Percentiles rank a stretch among this genome's conserved stretches.
Evolutionary conservation across 2,329 filamentous ascomycete genomes (phyloP).

Genomic region (Verticillium tricorpus): DNA sequence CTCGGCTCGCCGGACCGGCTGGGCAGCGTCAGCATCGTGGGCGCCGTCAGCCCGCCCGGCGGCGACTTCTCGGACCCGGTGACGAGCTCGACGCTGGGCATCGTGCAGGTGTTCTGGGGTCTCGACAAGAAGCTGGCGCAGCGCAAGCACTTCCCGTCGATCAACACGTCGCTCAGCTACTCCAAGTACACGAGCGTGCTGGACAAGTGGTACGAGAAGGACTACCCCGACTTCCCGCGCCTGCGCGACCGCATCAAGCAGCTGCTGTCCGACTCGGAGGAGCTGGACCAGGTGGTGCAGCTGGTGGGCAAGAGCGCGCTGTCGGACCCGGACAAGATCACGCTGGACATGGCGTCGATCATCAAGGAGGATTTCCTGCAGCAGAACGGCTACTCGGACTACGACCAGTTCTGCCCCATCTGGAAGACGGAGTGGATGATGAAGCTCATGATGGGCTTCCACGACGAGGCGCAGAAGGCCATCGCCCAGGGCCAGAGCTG

Average conservation of each 20-base stretch:
- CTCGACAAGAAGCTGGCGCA: constrained; percentile 99
- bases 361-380: constrained; percentile 99
- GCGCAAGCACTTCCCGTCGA: constrained; percentile 97
- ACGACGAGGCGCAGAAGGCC: constrained; percentile 96
- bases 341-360: constrained; percentile 82
- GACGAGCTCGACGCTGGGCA: constrained; percentile 87
- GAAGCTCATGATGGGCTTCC: constrained; percentile 98
- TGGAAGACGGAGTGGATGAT: constrained; percentile 99
- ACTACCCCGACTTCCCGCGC: constrained; percentile 89
- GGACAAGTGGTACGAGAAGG: constrained; percentile 91
- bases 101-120: constrained; percentile 99
- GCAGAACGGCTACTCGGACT: constrained; percentile 98
- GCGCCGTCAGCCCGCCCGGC: constrained; percentile 92
- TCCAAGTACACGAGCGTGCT: constrained; percentile 90
- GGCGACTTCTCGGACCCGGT: constrained; percentile 99
- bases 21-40: constrained; percentile 95
- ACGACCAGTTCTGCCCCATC: constrained; percentile 97
- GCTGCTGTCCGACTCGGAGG: constrained; percentile 89
- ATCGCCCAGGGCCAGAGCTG: constrained; percentile 87
- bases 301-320: constrained; percentile 95
- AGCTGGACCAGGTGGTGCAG: constrained; percentile 97
- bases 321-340: constrained; percentile 97
- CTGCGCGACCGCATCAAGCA: constrained; percentile 91
- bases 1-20: constrained; percentile 84
- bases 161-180: constrained; percentile 94